Evolutionary conservation across 805 yeast genomes (phyloP), one percentile per base, ranked within the genome.

Genomic region (Yarrowia porcina): DNA sequence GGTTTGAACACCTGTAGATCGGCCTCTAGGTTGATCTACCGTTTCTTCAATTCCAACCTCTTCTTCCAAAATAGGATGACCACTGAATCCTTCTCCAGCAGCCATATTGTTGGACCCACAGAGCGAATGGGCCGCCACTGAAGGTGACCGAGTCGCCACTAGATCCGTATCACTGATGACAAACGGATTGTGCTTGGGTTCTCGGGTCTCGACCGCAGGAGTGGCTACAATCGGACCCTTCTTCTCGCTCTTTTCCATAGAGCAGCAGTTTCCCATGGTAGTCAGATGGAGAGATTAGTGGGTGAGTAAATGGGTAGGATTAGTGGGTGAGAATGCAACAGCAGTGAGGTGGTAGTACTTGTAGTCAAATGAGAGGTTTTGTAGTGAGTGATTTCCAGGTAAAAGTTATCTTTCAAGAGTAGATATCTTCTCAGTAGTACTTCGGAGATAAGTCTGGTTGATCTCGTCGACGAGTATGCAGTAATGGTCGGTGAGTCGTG

Each of bases 191-290:
- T 35, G 59, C 25, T 25, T 36, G 17, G 59, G 44, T 6, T 35
- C 44, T 13, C 12, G 39, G 59, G 59, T 17, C 33, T 35, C 33
- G 23, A 17, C 6, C 2, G 44, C 44, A 12, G 59, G 59, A 15
- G 59, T 36, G 8, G 59, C 59, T 5, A 52, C 59, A 12, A 52
- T 35, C 13, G 42, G 44, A 23, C 59, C 59, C 59, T 52, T 52
- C 18, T 52, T 52, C 4, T 23, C 23, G 44, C 33, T 5, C n/a
- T 52, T 52, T 27, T 52, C 59, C 32, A 52, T 20, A 12, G 59
- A 52, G 44, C 59, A 52, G 44, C 59, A 52, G 59, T 52, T 52
- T 52, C 59, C 59, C 59, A 52, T 52, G 10, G 32, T 36, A n/a
- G n/a, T n/a, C n/a, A n/a, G n/a, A n/a, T n/a, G n/a, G n/a, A n/a